Percentiles rank a stretch among this genome's conserved stretches.
These are phyloP conservation scores for Monilinia laxa DNA, from an alignment of 2,329 filamentous ascomycete species.

Conservation along the genomic window DNA sequence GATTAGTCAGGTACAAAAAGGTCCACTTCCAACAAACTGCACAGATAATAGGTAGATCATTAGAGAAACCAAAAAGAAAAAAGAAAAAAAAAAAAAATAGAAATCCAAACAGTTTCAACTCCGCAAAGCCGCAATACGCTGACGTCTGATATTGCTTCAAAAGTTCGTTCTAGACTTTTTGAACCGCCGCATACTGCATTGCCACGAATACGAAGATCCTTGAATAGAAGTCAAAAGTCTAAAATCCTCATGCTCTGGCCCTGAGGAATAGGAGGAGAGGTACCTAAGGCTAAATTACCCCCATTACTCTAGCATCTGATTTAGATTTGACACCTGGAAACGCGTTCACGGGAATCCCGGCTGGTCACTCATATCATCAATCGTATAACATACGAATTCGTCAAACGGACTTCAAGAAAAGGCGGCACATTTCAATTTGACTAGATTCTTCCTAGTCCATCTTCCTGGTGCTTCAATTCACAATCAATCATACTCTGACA, in stretches of 20 bases:
- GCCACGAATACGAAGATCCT: constrained; percentile 11
- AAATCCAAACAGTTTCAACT: no score
- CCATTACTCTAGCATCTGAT: not conserved
- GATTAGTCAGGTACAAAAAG: no score
- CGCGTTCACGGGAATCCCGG: constrained; percentile 2
- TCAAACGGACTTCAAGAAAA: not conserved
- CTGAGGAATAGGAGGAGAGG: no score
- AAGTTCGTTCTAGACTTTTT: not conserved
- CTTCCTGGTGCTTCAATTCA: not conserved
- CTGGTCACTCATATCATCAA: not conserved
- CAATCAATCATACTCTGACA: not conserved
- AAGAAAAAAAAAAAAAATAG: no score
- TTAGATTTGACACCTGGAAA: not conserved
- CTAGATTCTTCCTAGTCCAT: not conserved
- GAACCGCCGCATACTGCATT: not conserved
- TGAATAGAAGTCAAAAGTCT: not conserved
- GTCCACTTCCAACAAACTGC: no score
- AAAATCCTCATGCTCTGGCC: no score
- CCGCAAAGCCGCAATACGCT: constrained; percentile 1
- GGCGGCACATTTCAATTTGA: not conserved
- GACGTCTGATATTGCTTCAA: not conserved
- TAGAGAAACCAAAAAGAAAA: no score
- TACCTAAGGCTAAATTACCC: no score
- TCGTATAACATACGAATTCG: not conserved
- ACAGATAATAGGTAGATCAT: no score